Evolutionary conservation across 2,329 filamentous ascomycete genomes (phyloP).

Genomic region (Cryphonectria japonica): DNA sequence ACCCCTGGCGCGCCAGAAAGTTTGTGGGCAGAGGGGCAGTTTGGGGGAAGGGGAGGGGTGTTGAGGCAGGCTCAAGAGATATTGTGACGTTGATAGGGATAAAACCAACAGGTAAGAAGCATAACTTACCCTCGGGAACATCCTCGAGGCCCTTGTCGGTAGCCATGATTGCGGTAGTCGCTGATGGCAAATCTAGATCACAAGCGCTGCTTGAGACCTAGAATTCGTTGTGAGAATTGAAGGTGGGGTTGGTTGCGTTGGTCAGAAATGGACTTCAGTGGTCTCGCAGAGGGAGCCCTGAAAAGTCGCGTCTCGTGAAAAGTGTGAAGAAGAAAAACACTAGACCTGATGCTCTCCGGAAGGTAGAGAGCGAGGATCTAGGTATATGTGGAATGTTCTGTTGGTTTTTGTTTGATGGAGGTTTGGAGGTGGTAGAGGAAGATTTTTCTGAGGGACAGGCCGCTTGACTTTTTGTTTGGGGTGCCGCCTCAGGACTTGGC

Average conservation of each 20-base stretch:
- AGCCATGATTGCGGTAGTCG: conserved; percentile 90
- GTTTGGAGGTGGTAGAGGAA: conserved; percentile 24
- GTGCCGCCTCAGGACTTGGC: conserved; percentile 12
- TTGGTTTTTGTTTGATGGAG: conserved; percentile 22
- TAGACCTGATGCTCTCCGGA: conserved; percentile 55
- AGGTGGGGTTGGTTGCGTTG: conserved; percentile 44
- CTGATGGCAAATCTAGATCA: conserved; percentile 64
- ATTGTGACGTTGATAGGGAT: not conserved
- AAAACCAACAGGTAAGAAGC: conserved; percentile 21
- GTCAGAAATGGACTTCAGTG: conserved; percentile 42
- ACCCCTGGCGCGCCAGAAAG: conserved; percentile 4
- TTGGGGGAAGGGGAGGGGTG: conserved; percentile 17
- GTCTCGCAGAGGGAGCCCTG: conserved; percentile 38
- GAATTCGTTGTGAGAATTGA: conserved; percentile 43
- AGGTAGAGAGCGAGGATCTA: conserved; percentile 41
- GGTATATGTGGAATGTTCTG: conserved; percentile 23
- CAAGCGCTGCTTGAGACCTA: conserved; percentile 82
- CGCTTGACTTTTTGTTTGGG: conserved; percentile 16
- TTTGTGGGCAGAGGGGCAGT: conserved; percentile 21
- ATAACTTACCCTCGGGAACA: conserved; percentile 84
- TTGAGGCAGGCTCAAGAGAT: conserved; percentile 15
- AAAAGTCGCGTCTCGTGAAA: conserved; percentile 29
- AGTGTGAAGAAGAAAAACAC: conserved; percentile 41
- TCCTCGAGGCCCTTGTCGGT: conserved; percentile 98
- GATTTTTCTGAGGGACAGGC: conserved; percentile 20